Evolutionary conservation across 306 rosid species (phyloP).

Genomic region (Nissolia schottii): DNA sequence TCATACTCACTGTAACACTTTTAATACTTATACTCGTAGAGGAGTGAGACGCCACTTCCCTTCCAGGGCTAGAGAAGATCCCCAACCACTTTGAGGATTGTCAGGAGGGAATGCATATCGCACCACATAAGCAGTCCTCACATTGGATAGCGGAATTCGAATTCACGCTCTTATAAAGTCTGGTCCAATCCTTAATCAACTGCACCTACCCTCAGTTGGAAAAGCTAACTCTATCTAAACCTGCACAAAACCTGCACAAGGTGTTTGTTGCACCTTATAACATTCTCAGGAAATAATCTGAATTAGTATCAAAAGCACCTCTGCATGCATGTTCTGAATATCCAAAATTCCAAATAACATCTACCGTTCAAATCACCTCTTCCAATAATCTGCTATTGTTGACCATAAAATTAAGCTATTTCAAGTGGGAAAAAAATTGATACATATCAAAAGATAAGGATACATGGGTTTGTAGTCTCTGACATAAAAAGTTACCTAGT

Average conservation of each 20-base stretch:
- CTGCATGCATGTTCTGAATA: not conserved
- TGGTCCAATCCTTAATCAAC: too few species aligned
- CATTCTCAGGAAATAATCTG: not conserved
- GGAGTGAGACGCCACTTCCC: too few species aligned
- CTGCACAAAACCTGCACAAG: not conserved
- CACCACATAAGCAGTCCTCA: too few species aligned
- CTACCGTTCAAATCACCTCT: not conserved
- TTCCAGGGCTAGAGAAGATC: too few species aligned
- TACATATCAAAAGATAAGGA: not conserved
- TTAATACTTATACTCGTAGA: too few species aligned
- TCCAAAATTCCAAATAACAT: not conserved
- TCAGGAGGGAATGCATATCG: too few species aligned
- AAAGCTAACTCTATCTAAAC: not conserved
- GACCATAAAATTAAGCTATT: not conserved
- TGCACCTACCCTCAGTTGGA: too few species aligned
- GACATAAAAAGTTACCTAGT: slow-evolving; percentile 14
- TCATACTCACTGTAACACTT: too few species aligned
- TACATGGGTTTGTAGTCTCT: not conserved
- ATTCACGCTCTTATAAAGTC: too few species aligned
- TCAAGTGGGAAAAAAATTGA: not conserved
- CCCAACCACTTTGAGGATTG: too few species aligned
- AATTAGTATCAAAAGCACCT: not conserved
- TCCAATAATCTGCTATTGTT: not conserved
- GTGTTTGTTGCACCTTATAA: not conserved
- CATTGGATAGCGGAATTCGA: too few species aligned